Percentiles rank a stretch among this genome's conserved stretches.
Conservation (phyloP, 768 basidiomycete genomes). For the Tulasnella sp. region DNA sequence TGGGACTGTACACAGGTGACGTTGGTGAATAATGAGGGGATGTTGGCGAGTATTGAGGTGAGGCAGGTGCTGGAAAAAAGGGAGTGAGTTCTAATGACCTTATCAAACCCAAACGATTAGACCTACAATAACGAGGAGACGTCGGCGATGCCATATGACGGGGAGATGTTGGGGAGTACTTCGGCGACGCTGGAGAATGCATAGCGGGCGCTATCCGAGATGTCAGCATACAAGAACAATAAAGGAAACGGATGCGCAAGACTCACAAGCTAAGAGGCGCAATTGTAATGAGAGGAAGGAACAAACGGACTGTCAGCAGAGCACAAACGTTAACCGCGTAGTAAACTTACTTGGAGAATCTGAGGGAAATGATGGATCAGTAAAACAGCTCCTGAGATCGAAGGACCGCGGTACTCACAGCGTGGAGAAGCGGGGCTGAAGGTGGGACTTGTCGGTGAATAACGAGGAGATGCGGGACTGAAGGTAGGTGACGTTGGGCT, state of each 20-base stretch:
- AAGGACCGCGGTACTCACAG: constrained; percentile 50
- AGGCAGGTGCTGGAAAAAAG: constrained; percentile 63
- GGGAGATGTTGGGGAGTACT: constrained; percentile 91
- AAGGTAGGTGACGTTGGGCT: constrained; percentile 89
- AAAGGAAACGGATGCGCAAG: not conserved
- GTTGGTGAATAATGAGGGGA: constrained; percentile 83
- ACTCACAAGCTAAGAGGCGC: constrained; percentile 58
- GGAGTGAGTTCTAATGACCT: constrained; percentile 25
- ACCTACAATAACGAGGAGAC: constrained; percentile 69
- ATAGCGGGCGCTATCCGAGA: constrained; percentile 55
- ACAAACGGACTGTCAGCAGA: constrained; percentile 1
- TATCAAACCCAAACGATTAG: not conserved
- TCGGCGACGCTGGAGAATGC: constrained; percentile 85
- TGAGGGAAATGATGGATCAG: constrained; percentile 36
- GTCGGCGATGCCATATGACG: constrained; percentile 39
- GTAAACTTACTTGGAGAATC: constrained; percentile 74
- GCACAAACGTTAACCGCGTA: constrained; percentile 6
- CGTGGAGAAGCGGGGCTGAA: constrained; percentile 77
- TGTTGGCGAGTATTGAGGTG: constrained; percentile 82
- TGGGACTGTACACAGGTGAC: constrained; percentile 67
- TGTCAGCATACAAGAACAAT: not conserved
- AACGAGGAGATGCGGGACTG: constrained; percentile 83
- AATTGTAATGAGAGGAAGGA: constrained; percentile 14
- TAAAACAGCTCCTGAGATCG: constrained; percentile 25
- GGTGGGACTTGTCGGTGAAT: constrained; percentile 85